A percentile compares a stretch with the other conserved stretches of the same genome.
Evolutionary conservation across 352 stramenopile species (phyloP).

Genomic region (Pythium apleroticum): DNA sequence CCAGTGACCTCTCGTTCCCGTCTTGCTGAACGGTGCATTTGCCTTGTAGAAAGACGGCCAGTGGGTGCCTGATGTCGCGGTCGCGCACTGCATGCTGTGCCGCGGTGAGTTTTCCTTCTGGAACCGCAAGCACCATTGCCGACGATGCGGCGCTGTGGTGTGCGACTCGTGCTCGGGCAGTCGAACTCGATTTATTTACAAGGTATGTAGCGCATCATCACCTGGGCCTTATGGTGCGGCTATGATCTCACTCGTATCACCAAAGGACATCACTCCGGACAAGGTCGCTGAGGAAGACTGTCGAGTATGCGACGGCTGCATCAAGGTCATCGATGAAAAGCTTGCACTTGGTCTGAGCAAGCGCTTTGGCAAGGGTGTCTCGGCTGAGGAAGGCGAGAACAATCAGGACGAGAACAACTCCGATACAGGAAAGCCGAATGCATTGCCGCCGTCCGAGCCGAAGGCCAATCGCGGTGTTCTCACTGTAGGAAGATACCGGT

Average conservation of each 20-base stretch:
- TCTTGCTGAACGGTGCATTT: neutral
- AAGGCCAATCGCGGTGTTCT: slow-evolving; percentile 66
- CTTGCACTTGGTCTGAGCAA: slow-evolving; percentile 71
- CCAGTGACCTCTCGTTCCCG: neutral
- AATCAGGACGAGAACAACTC: slow-evolving; percentile 28
- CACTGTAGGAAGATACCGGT: slow-evolving; percentile 85
- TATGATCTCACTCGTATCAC: neutral
- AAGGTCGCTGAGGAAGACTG: slow-evolving; percentile 66
- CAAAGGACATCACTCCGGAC: slow-evolving; percentile 60
- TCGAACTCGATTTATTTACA: slow-evolving; percentile 86
- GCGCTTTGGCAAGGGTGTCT: slow-evolving; percentile 59
- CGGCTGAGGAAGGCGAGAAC: slow-evolving; percentile 36
- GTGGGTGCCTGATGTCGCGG: slow-evolving; percentile 83
- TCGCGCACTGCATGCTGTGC: slow-evolving; percentile 82
- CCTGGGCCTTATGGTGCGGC: neutral
- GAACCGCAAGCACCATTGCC: slow-evolving; percentile 88
- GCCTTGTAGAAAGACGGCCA: slow-evolving; percentile 64
- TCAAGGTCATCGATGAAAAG: slow-evolving; percentile 85
- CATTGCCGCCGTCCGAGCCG: slow-evolving; percentile 43
- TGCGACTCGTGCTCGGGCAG: slow-evolving; percentile 79
- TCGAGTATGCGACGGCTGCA: slow-evolving; percentile 80
- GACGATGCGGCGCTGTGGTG: slow-evolving; percentile 79
- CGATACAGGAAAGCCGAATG: slow-evolving; percentile 4
- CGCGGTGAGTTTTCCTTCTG: slow-evolving; percentile 82
- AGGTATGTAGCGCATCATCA: slow-evolving; percentile 50